Conservation (phyloP, 352 stramenopile genomes). For the Nothophytophthora sp. region DNA sequence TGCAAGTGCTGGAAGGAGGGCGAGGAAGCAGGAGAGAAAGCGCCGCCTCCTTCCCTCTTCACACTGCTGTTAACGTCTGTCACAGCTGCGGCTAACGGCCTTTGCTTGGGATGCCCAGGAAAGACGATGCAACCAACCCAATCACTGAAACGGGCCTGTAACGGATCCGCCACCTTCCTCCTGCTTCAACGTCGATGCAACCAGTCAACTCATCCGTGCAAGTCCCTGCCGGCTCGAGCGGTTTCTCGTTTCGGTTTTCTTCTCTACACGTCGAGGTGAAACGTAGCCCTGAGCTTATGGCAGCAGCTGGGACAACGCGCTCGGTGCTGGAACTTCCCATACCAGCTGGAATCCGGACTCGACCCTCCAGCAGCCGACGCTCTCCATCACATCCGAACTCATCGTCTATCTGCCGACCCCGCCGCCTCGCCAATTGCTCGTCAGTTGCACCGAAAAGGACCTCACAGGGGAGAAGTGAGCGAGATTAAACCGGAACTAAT, state of each 20-base stretch:
- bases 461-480: conserved; percentile 2
- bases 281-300: conserved; percentile 27
- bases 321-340: conserved; percentile 37
- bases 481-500: conserved; percentile 21
- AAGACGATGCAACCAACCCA: conserved; percentile 25
- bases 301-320: conserved; percentile 22
- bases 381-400: conserved; percentile 39
- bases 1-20: too few species aligned
- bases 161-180: conserved; percentile 21
- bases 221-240: too few species aligned
- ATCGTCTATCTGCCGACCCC: conserved; percentile 22
- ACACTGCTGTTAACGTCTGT: too few species aligned
- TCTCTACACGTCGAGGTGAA: too few species aligned
- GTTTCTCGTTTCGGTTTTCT: conserved; percentile 29
- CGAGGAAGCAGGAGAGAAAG: too few species aligned
- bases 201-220: too few species aligned
- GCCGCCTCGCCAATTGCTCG: not conserved
- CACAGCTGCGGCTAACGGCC: too few species aligned
- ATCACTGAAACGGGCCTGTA: conserved; percentile 20
- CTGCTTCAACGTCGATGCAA: too few species aligned
- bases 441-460: conserved; percentile 16
- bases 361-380: too few species aligned
- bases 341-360: conserved; percentile 25
- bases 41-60: too few species aligned
- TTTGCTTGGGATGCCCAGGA: conserved; percentile 8